These are phyloP conservation scores for Ogataea trehaloabstinens DNA, from an alignment of 805 yeast genomes.

Conservation along the genomic window DNA sequence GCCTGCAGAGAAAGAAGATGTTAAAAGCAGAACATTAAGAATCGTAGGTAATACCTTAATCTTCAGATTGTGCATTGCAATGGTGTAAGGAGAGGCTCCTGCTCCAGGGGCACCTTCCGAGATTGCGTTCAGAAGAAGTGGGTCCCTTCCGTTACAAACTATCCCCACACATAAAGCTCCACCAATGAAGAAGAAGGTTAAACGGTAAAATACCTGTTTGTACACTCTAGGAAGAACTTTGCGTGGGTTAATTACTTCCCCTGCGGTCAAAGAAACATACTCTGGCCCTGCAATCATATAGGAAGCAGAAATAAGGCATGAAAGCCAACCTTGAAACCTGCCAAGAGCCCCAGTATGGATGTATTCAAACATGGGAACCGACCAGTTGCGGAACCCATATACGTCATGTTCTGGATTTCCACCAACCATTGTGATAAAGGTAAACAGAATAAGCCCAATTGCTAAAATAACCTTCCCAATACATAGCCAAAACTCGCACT, in stretches of 20 bases:
- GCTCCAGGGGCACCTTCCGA: conserved; percentile 64
- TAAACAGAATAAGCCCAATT: conserved; percentile 46
- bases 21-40: conserved; percentile 70
- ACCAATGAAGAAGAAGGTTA: conserved; percentile 43
- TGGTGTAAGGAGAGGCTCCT: conserved; percentile 73
- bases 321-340: conserved; percentile 41
- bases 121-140: conserved; percentile 42
- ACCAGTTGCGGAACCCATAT: conserved; percentile 48
- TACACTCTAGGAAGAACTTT: conserved; percentile 39
- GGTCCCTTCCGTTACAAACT: conserved; percentile 37
- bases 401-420: conserved; percentile 52
- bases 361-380: conserved; percentile 38
- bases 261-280: conserved; percentile 43
- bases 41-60: conserved; percentile 67
- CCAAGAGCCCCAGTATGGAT: conserved; percentile 38
- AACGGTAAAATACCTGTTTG: conserved; percentile 41
- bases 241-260: conserved; percentile 43
- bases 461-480: conserved; percentile 49
- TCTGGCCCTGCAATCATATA: conserved; percentile 45
- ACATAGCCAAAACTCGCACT: conserved; percentile 45
- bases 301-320: conserved; percentile 37
- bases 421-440: conserved; percentile 54
- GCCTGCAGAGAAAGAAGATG: conserved; percentile 78
- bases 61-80: conserved; percentile 66
- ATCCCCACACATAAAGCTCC: conserved; percentile 43